Percentiles rank a stretch among this genome's conserved stretches.
phyloP scores from a whole-genome alignment of 169 alveolate species.

The Neospora caninum region DNA sequence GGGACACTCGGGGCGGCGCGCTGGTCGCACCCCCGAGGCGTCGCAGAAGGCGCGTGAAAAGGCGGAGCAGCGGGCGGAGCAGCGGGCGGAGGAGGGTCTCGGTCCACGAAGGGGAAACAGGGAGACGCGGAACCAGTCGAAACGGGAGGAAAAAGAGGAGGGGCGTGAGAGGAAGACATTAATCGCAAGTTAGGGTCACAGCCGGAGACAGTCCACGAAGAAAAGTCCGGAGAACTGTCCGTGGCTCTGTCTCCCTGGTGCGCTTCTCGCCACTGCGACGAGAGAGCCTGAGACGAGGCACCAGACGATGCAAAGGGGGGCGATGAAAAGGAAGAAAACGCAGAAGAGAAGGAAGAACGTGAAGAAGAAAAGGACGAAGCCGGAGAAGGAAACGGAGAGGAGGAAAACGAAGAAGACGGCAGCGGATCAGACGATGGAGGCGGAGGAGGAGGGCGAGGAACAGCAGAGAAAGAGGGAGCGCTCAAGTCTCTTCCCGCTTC shows the following conservation, averaged over 20 bases:
- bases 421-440: not conserved
- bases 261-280: too few species aligned
- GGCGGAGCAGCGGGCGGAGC: not conserved
- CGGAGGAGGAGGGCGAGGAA: too few species aligned
- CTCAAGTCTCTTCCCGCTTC: too few species aligned
- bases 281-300: too few species aligned
- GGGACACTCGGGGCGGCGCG: not conserved
- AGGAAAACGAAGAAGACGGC: not conserved
- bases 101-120: too few species aligned
- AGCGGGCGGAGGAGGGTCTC: not conserved
- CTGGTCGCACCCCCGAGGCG: not conserved
- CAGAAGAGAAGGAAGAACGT: too few species aligned
- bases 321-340: not conserved
- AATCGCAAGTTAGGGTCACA: too few species aligned
- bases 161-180: not conserved
- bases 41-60: not conserved
- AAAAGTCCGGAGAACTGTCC: too few species aligned
- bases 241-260: too few species aligned
- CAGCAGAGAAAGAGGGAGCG: too few species aligned
- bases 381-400: not conserved
- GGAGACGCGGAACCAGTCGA: slow-evolving; percentile 3
- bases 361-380: not conserved
- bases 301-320: too few species aligned
- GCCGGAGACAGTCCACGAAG: too few species aligned
- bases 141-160: not conserved